These are phyloP conservation scores for Fistulina hepatica DNA, from an alignment of 1,284 basidiomycete genomes.

Conservation along the genomic window DNA sequence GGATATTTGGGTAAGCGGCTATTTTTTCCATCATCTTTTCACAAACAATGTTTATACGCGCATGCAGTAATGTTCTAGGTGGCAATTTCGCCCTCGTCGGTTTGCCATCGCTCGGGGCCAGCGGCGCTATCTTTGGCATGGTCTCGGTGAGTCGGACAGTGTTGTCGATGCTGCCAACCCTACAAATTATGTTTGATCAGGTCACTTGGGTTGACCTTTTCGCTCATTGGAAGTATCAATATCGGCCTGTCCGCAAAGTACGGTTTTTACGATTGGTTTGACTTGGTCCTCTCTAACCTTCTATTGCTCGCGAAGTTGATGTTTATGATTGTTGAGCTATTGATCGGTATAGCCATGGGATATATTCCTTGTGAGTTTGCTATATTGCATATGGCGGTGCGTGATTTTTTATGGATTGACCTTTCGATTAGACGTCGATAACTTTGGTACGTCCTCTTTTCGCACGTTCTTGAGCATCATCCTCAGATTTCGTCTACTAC, in stretches of 20 bases:
- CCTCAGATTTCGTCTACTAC: constrained; percentile 4
- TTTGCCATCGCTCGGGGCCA: constrained; percentile 87
- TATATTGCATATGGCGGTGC: constrained; percentile 1
- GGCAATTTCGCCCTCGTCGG: constrained; percentile 88
- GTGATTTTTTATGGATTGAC: constrained; percentile 10
- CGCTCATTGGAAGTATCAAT: constrained; percentile 87
- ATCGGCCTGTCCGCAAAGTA: constrained; percentile 69
- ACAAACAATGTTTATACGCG: background rate
- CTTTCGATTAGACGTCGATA: too few species aligned
- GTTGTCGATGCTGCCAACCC: background rate
- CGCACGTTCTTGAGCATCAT: constrained; percentile 13
- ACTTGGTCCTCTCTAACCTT: background rate
- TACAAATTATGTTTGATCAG: constrained; percentile 21
- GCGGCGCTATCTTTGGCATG: constrained; percentile 89
- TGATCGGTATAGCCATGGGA: constrained; percentile 79
- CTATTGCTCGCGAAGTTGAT: constrained; percentile 41
- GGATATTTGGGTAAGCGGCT: constrained; percentile 69
- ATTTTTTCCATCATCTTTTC: background rate
- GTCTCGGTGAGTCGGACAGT: constrained; percentile 71
- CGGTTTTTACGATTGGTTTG: constrained; percentile 9
- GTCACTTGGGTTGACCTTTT: constrained; percentile 81
- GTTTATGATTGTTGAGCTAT: constrained; percentile 75
- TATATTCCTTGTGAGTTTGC: constrained; percentile 59
- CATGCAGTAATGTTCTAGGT: constrained; percentile 67
- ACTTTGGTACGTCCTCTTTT: constrained; percentile 44